phyloP scores from a whole-genome alignment of 148 eudicot species.

The Rhododendron williamsianum region DNA sequence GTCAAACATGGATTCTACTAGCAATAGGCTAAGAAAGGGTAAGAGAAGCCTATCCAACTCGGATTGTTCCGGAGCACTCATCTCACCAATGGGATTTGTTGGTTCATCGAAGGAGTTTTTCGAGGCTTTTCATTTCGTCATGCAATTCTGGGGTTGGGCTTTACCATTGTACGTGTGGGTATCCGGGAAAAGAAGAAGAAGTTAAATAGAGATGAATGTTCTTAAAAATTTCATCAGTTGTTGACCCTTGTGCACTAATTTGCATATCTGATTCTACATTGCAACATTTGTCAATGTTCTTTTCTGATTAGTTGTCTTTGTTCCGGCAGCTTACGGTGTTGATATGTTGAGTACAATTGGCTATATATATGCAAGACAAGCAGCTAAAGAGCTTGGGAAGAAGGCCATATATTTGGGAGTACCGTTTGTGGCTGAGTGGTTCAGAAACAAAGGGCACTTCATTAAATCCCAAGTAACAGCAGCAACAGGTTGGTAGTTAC shows the following conservation, averaged over 20 bases:
- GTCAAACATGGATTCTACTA: background rate
- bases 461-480: conserved; percentile 97
- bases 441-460: conserved; percentile 94
- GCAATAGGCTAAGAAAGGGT: background rate
- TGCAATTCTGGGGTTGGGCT: background rate
- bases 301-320: conserved; percentile 22
- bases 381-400: conserved; percentile 97
- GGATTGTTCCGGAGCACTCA: background rate
- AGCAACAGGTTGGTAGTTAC: conserved; percentile 67
- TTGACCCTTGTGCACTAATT: background rate
- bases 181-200: background rate
- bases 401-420: conserved; percentile 81
- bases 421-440: conserved; percentile 98
- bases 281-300: background rate
- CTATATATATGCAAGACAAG: conserved; percentile 89
- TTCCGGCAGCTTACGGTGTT: conserved; percentile 81
- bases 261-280: background rate
- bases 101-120: background rate
- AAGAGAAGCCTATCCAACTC: background rate
- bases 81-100: background rate
- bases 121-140: background rate
- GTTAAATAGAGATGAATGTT: background rate
- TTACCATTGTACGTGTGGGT: background rate
- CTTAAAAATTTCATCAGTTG: background rate
- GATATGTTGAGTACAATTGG: conserved; percentile 98